Base-by-base conservation (phyloP, 1,139 yeast species). In the Nadsonia commutata region DNA sequence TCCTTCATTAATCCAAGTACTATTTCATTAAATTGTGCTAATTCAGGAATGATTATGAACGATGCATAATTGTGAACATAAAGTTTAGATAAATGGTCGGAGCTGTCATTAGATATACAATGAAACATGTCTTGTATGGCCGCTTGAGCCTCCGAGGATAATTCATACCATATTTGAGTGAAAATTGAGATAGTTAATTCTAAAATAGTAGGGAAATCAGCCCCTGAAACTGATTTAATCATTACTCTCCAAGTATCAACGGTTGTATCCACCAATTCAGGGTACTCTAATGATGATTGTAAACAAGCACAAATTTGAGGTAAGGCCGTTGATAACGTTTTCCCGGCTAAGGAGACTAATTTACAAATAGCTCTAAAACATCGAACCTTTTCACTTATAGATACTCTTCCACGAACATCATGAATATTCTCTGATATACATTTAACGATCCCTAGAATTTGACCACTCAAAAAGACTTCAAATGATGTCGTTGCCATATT, bases 281-380 rank as follows among this genome's bases (percentile, higher is more conserved):
- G 63, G 19, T 71, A 72, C 37, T 80, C 88, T 27, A 88, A 62
- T 0, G 93, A 80, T 0, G 90, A 77, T 55, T 86, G 96, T 18
- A 93, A 64, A 52, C 94, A 82, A 1, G 94, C 81, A 46, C 86
- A 80, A 3, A 93, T 73, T 56, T 90, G 98, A 0, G 96, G 95
- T 31, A 88, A 65, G 0, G 94, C 90, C 3, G 85, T 73, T 2
- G 81, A 75, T 17, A 84, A 74, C 1, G 80, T 71, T 3, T 68
- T 58, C 3, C 78, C 76, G 22, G 82, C 69, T n/a, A 77, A 69
- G 42, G 70, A 67, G 18, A 84, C 75, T 36, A 88, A 63, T 49
- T 80, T 76, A 39, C 78, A 75, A 36, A 90, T 72, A 0, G 95
- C 95, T 43, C 75, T 66, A 7, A 90, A 68, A 1, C 94, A 81